Conservation (phyloP, 2,329 filamentous ascomycete genomes). For the Intubia oerlemansii region DNA sequence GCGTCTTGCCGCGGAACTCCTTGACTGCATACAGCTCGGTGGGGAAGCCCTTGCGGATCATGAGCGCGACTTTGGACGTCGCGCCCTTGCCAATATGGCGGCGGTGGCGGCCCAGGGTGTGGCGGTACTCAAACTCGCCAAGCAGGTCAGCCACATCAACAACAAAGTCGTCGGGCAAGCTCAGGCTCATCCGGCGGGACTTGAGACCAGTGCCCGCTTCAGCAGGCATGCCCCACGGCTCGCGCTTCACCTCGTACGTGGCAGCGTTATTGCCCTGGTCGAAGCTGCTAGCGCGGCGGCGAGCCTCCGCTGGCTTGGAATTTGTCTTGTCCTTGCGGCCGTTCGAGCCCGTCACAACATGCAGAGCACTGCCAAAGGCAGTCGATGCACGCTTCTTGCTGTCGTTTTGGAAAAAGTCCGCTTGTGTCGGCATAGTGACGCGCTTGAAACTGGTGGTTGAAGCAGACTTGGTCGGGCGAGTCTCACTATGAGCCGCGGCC, state of each 20-base stretch:
- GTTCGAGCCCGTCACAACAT: too few relatives aligned
- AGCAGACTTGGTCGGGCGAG: too few relatives aligned
- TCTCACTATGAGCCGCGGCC: too few relatives aligned
- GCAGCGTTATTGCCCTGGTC: constrained; percentile 16
- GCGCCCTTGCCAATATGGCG: constrained; percentile 65
- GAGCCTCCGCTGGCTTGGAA: constrained; percentile 6
- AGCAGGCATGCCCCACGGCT: constrained; percentile 36
- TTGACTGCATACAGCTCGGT: constrained; percentile 65
- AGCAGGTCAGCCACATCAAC: constrained; percentile 49
- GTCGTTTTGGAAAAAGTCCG: constrained; percentile 22
- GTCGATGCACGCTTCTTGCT: constrained; percentile 32
- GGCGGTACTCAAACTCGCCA: constrained; percentile 48
- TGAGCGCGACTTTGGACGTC: constrained; percentile 62
- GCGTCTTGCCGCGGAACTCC: constrained; percentile 57
- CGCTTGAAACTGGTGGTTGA: too few relatives aligned
- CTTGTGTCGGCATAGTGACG: constrained; percentile 19
- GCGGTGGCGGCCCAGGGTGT: constrained; percentile 49
- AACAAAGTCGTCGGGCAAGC: constrained; percentile 50
- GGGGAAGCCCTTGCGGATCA: constrained; percentile 46
- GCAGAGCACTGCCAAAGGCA: too few relatives aligned
- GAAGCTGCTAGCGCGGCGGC: constrained; percentile 26
- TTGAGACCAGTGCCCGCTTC: constrained; percentile 56
- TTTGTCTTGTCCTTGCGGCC: too few relatives aligned
- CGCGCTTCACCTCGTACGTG: constrained; percentile 9
- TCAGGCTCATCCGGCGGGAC: constrained; percentile 55